phyloP scores from a whole-genome alignment of 1,284 basidiomycete genomes.

The Veloporphyrellus conicus region DNA sequence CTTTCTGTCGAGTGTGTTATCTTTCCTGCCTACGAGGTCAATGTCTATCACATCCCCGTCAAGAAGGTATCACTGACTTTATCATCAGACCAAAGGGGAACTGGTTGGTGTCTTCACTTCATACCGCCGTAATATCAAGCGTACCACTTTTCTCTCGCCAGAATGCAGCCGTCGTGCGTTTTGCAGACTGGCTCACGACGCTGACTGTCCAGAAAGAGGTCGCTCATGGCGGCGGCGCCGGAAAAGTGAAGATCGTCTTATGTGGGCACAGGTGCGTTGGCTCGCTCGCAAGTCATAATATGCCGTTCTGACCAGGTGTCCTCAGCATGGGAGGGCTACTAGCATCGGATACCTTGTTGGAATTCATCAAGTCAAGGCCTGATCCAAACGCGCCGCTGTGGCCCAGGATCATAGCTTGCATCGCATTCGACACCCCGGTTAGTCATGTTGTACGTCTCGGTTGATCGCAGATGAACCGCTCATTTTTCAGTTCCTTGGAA shows the following conservation, averaged over 20 bases:
- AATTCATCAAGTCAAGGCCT: constrained; percentile 62
- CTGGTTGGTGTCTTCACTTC: constrained; percentile 52
- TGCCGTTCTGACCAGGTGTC: background rate
- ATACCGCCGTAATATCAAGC: constrained; percentile 2
- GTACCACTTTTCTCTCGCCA: constrained; percentile 32
- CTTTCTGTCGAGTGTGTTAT: constrained; percentile 67
- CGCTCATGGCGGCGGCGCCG: constrained; percentile 66
- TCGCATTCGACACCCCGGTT: constrained; percentile 91
- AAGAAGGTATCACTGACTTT: constrained; percentile 13
- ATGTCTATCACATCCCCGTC: constrained; percentile 8
- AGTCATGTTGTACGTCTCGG: constrained; percentile 25
- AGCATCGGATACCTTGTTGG: constrained; percentile 78
- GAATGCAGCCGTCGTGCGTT: constrained; percentile 76
- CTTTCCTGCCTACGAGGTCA: constrained; percentile 88
- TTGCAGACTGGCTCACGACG: constrained; percentile 86
- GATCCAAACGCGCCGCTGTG: constrained; percentile 67
- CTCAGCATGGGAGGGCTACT: constrained; percentile 86
- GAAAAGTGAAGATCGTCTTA: constrained; percentile 76
- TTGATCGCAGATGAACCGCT: background rate
- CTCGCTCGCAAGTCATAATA: background rate
- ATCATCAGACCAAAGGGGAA: constrained; percentile 72
- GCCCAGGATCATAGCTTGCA: constrained; percentile 77
- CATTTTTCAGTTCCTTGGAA: constrained; percentile 69
- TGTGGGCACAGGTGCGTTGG: constrained; percentile 81
- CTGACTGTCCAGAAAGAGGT: constrained; percentile 78